Evolutionary conservation across 208 protist species (phyloP), one percentile per base, ranked within the genome.

Genomic region (Herpetomonas tarakana): DNA sequence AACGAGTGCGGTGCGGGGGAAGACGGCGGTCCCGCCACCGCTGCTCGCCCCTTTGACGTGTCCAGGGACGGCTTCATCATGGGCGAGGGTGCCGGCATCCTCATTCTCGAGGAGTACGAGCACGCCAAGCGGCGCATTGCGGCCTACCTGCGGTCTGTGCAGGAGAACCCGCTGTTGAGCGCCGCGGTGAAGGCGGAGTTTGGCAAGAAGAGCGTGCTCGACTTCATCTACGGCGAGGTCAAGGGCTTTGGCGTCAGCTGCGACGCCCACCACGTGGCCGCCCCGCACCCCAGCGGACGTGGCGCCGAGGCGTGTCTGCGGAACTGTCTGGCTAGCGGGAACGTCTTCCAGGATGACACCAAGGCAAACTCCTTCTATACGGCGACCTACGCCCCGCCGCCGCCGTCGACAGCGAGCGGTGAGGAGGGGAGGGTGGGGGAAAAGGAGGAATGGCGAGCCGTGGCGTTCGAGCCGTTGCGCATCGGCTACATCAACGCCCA

Each of bases 401-500:
- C 55, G 24, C 9, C n/a, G 31, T 29, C 51, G 6, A 18, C 35
- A 6, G 6, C 35, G 9, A 6, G 35, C 35, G n/a, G n/a, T n/a
- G n/a, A n/a, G n/a, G n/a, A n/a, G n/a, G n/a, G n/a, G n/a, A n/a
- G n/a, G n/a, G n/a, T n/a, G n/a, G n/a, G n/a, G n/a, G n/a, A n/a
- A n/a, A n/a, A n/a, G n/a, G n/a, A n/a, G n/a, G n/a, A n/a, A n/a
- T n/a, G n/a, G n/a, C n/a, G n/a, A n/a, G n/a, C n/a, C n/a, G n/a
- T 31, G 25, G 6, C 47, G 58, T 90, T 22, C 65, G 77, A 1
- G 62, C 78, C 1, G 6, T 22, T 1, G 65, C 28, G 2, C 35
- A 76, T 99, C 16, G 83, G 78, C 6, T 98, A 99, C 69, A 77
- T 99, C 14, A 99, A 99, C 65, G 98, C 98, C 19, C 98, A 99